Evolutionary conservation across 1,139 yeast species (phyloP).

Genomic region (Scheffersomyces segobiensis): DNA sequence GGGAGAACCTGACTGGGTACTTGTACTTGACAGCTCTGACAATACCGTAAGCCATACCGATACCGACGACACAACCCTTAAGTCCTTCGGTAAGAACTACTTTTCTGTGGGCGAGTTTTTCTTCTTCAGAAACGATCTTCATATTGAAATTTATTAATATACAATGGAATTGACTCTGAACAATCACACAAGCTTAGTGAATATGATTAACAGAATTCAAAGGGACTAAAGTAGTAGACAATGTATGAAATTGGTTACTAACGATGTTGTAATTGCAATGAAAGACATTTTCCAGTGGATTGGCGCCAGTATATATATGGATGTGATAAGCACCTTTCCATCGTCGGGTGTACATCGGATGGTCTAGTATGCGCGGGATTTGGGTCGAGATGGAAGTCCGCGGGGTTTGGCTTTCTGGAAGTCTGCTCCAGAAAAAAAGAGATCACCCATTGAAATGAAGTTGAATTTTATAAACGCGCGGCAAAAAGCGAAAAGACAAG

Average conservation of each 20-base stretch:
- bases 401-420: background rate
- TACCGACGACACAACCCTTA: conserved; percentile 62
- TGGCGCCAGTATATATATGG: background rate
- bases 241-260: background rate
- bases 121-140: conserved; percentile 70
- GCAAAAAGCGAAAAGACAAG: background rate
- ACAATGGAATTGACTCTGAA: background rate
- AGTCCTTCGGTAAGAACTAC: conserved; percentile 60
- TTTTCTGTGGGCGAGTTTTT: conserved; percentile 60
- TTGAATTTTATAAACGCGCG: background rate
- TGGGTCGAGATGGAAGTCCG: background rate
- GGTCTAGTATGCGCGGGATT: background rate
- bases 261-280: background rate
- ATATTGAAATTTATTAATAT: conserved; percentile 26
- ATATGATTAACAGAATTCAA: background rate
- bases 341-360: background rate
- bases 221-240: background rate
- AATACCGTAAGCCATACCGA: conserved; percentile 51
- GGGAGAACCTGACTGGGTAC: conserved; percentile 19
- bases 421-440: background rate
- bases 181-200: background rate
- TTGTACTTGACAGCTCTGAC: conserved; percentile 27
- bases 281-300: background rate
- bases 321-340: background rate
- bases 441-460: background rate